Base-by-base conservation (phyloP, 441 rosid species). In the Pelargonium hybrid region DNA sequence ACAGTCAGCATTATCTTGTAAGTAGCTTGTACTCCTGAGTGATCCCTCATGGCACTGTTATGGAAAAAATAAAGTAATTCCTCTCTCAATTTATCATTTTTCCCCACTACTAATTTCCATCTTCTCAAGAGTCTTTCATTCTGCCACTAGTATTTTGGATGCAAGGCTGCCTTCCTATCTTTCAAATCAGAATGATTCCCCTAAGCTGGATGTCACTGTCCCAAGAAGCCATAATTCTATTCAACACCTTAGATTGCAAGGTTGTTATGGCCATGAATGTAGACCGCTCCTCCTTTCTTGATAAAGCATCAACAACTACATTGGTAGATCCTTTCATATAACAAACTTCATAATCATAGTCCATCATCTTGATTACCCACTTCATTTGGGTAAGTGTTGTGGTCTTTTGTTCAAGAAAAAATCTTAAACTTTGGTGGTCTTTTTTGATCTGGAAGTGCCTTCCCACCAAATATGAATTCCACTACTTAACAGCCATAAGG, bases 161-260 rank as follows among this genome's bases (percentile, higher is more conserved):
- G 26, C 2, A 23, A 15, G 0, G 31, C 0, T 1, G 0, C 4
- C 3, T 0, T 3, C 3, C 3, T 2, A 29, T 3, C 0, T 0
- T 3, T 29, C 31, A 29, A 2, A 0, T 29, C 4, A 0, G 1
- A 25, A 25, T 25, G 1, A 25, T 2, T 25, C 29, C 2, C 29
- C 2, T 2, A 25, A 25, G 29, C 1, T 25, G 1, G 29, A 1
- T 25, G n/a, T n/a, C n/a, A n/a, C 2, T 2, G 2, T 23, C 26
- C 0, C 2, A 23, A 0, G 26, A 23, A 23, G 26, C 26, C 26
- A 0, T 3, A 2, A 29, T 29, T 2, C 3, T 29, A 4, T 29
- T 2, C 3, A 29, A 4, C 1, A 29, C 3, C 1, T 29, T 4
- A 29, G 0, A 1, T 0, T 29, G 31, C 0, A 29, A 0, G 1